Base-by-base conservation (phyloP, 2,329 filamentous ascomycete genomes). In the Neonectria ditissima region DNA sequence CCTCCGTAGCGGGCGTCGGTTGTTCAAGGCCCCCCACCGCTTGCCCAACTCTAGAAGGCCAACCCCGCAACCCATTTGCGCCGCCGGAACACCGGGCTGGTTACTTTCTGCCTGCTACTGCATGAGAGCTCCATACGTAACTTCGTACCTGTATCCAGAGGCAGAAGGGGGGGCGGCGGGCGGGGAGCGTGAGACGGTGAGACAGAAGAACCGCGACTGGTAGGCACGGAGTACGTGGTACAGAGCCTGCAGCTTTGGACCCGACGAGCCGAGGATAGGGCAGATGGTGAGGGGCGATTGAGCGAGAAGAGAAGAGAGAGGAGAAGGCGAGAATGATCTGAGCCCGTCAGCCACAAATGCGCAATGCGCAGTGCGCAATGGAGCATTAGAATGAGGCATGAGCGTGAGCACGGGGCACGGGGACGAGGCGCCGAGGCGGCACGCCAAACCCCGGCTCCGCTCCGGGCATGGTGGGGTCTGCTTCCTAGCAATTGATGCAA, bases 41-140 rank as follows among this genome's bases (percentile, higher is more conserved):
- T 56, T 65, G 65, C 65, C 65, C 55, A 57, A 62, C 47, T 50
- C 47, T 26, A 50, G 47, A 41, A 37, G 39, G 41, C 51, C 56
- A 61, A 69, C 70, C 70, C 70, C 70, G 57, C 70, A 70, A 61
- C 61, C 63, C 53, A 63, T 43, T 58, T 52, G 47, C 55, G 48
- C 43, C 54, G 50, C 41, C 20, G 26, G 18, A 28, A 30, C 44
- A 55, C 55, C n/a, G 59, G 59, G 44, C 59, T 56, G 26, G 59
- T 55, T 55, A 52, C 44, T 56, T 61, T 61, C 26, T 43, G 52
- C 20, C 41, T 34, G 30, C 22, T 39, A 43, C 14, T 53, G 56
- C 43, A 43, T 47, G 39, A 43, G 32, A n/a, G 14, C 59, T 30
- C 44, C 28, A 26, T 30, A 48, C 34, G 34, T 20, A 10, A 10